These are phyloP conservation scores for Cicer arietinum DNA, from an alignment of 306 rosid genomes.

Conservation along the genomic window DNA sequence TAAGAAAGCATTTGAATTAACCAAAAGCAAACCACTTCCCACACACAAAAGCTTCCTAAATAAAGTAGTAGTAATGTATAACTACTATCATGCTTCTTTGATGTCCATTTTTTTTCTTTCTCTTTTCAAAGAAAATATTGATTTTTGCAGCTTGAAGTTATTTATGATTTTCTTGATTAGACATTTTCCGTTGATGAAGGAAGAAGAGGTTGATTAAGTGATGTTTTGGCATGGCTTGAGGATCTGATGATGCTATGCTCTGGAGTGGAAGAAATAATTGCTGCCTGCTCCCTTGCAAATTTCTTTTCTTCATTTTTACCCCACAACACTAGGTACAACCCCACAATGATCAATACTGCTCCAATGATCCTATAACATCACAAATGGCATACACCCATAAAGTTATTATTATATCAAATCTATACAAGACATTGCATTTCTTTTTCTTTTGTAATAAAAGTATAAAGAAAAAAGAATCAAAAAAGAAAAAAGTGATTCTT, in stretches of 20 bases:
- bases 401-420: slow-evolving; percentile 13
- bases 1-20: slow-evolving; percentile 55
- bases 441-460: slow-evolving; percentile 19
- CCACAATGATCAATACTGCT: slow-evolving; percentile 78
- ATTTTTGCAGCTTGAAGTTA: slow-evolving; percentile 34
- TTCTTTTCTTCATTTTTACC: slow-evolving; percentile 87
- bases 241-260: slow-evolving; percentile 66
- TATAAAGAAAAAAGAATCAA: background rate
- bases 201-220: slow-evolving; percentile 83
- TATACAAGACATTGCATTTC: background rate
- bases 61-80: slow-evolving; percentile 51
- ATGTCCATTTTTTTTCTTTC: background rate
- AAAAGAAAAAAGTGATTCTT: background rate
- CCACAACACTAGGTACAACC: slow-evolving; percentile 89
- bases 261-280: slow-evolving; percentile 52
- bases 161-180: slow-evolving; percentile 47
- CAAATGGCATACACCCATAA: slow-evolving; percentile 28
- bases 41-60: slow-evolving; percentile 58
- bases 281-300: slow-evolving; percentile 63
- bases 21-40: slow-evolving; percentile 41
- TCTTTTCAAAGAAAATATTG: slow-evolving; percentile 21
- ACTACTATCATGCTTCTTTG: background rate
- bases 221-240: slow-evolving; percentile 59
- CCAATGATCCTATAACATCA: slow-evolving; percentile 80
- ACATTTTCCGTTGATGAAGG: slow-evolving; percentile 86